Percentiles rank a stretch among this genome's conserved stretches.
Conservation (phyloP, 2,329 filamentous ascomycete species). For the Hypoxylon sp. region DNA sequence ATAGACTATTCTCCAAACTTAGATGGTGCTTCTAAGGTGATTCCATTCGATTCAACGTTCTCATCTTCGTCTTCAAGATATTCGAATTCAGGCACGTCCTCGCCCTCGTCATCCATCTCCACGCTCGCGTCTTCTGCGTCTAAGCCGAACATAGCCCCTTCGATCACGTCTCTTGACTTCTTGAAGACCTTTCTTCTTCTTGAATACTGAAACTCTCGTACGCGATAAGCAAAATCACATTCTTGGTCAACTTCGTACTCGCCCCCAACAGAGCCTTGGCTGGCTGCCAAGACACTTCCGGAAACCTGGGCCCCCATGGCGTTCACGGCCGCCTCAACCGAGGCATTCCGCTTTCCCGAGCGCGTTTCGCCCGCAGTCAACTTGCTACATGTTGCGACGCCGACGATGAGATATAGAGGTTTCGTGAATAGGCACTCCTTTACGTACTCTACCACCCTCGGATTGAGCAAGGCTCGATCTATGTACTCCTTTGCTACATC, state of each 20-base stretch:
- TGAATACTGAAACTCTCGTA: conserved; percentile 21
- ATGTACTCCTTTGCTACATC: conserved; percentile 19
- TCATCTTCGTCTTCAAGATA: conserved; percentile 24
- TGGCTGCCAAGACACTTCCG: conserved; percentile 8
- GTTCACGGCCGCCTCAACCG: background rate
- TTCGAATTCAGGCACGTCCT: conserved; percentile 14
- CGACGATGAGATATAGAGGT: conserved; percentile 16
- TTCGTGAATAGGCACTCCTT: conserved; percentile 9
- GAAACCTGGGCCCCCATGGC: conserved; percentile 3
- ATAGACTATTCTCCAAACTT: background rate
- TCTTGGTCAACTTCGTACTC: conserved; percentile 10
- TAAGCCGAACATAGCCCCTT: conserved; percentile 13
- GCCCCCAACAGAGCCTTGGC: conserved; percentile 7
- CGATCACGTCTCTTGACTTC: conserved; percentile 13
- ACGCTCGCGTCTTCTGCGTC: background rate
- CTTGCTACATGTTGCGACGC: conserved; percentile 15
- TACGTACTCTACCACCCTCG: conserved; percentile 10
- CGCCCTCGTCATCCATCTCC: conserved; percentile 1
- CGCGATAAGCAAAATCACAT: conserved; percentile 20
- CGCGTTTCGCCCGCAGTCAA: conserved; percentile 6
- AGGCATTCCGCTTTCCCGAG: background rate
- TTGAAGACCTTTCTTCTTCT: conserved; percentile 15
- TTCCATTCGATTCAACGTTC: background rate
- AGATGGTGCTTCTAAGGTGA: background rate
- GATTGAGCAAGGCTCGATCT: background rate